These are phyloP conservation scores for Hemisphaericaspora lyxosophila DNA, from an alignment of 1,139 yeast species.

Conservation along the genomic window DNA sequence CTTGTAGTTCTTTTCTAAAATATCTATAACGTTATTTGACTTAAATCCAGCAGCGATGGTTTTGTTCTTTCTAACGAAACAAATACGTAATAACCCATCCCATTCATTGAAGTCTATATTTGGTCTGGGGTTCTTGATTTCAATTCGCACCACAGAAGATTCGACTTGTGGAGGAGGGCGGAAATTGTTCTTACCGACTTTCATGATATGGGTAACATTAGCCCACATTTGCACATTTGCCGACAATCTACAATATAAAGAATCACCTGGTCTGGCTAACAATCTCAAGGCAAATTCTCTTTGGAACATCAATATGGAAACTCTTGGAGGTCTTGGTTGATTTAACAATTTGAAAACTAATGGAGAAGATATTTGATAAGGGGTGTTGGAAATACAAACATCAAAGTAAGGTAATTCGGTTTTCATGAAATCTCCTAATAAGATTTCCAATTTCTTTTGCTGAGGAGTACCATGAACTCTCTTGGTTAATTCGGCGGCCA, in stretches of 20 bases:
- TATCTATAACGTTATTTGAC: conserved; percentile 75
- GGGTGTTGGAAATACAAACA: conserved; percentile 94
- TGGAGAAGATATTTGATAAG: conserved; percentile 96
- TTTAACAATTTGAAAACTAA: conserved; percentile 87
- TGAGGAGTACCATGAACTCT: conserved; percentile 96
- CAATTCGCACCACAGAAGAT: conserved; percentile 91
- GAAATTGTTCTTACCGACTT: conserved; percentile 94
- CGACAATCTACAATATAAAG: conserved; percentile 85
- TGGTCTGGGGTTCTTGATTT: conserved; percentile 89
- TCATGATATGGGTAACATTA: conserved; percentile 95
- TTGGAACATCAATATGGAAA: conserved; percentile 95
- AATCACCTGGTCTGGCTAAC: conserved; percentile 93
- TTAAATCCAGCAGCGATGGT: conserved; percentile 93
- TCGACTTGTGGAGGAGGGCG: conserved; percentile 99
- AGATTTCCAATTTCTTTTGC: conserved; percentile 85
- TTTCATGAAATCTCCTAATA: conserved; percentile 95
- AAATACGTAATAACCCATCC: conserved; percentile 92
- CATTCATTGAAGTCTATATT: conserved; percentile 90
- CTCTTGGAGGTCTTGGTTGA: conserved; percentile 93
- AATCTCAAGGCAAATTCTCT: conserved; percentile 93
- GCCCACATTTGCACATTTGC: conserved; percentile 99
- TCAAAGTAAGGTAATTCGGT: conserved; percentile 94
- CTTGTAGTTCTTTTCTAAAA: conserved; percentile 85
- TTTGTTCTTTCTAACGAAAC: conserved; percentile 90
- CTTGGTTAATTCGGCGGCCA: conserved; percentile 98